Evolutionary conservation across 768 basidiomycete genomes (phyloP).

Genomic region (Phylloporus rhodoxanthus): DNA sequence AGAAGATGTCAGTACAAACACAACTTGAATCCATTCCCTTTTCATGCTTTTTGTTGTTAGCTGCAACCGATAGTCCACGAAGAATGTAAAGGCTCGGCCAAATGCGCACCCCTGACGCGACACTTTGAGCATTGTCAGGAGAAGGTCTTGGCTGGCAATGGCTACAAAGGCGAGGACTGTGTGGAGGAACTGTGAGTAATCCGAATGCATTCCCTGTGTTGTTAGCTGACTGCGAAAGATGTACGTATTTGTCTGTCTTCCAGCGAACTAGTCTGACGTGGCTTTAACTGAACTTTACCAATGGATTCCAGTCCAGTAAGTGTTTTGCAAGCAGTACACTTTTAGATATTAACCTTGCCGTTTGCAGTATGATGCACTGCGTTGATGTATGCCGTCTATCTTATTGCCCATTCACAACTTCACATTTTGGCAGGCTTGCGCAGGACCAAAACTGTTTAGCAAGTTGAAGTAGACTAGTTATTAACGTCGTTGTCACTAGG

Average conservation of each 20-base stretch:
- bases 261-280: slow-evolving; percentile 7
- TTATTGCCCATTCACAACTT: background rate
- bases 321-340: slow-evolving; percentile 12
- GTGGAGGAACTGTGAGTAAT: slow-evolving; percentile 80
- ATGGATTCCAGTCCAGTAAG: slow-evolving; percentile 58
- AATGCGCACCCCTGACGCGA: slow-evolving; percentile 63
- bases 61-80: slow-evolving; percentile 65
- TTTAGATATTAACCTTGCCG: slow-evolving; percentile 4
- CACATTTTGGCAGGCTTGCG: slow-evolving; percentile 35
- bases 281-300: background rate
- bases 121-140: slow-evolving; percentile 92
- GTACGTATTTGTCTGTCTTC: slow-evolving; percentile 15
- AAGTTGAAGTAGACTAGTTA: slow-evolving; percentile 44
- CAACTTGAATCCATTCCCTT: background rate
- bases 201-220: background rate
- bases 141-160: slow-evolving; percentile 76
- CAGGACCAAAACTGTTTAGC: slow-evolving; percentile 77
- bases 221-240: slow-evolving; percentile 13
- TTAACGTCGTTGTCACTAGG: slow-evolving; percentile 14
- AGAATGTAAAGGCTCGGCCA: slow-evolving; percentile 60
- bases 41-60: slow-evolving; percentile 34
- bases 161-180: slow-evolving; percentile 88
- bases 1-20: slow-evolving; percentile 63
- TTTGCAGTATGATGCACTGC: slow-evolving; percentile 82
- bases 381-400: slow-evolving; percentile 58